These are phyloP conservation scores for Colletotrichum endophyticum DNA, from an alignment of 2,329 filamentous ascomycete genomes.

Conservation along the genomic window DNA sequence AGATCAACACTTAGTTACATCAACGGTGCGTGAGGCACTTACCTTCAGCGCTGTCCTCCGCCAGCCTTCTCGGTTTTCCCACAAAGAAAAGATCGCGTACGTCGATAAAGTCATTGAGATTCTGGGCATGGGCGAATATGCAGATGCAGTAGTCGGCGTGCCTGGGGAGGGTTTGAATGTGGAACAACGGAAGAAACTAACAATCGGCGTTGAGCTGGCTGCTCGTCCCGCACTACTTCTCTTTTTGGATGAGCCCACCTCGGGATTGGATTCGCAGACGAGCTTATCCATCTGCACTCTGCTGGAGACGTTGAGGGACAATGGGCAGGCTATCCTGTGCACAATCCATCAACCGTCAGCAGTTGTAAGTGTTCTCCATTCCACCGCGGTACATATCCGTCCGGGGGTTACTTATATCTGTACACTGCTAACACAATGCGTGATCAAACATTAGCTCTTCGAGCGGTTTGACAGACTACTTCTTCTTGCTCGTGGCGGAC, in stretches of 20 bases:
- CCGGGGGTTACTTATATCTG: not conserved
- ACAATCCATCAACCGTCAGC: constrained; percentile 58
- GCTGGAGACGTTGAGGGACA: constrained; percentile 66
- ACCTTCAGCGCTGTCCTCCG: constrained; percentile 71
- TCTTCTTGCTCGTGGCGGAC: constrained; percentile 58
- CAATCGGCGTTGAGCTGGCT: constrained; percentile 79
- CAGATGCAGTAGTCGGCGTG: constrained; percentile 72
- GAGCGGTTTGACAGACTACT: constrained; percentile 60
- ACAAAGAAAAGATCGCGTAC: constrained; percentile 28
- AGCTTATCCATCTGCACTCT: constrained; percentile 76
- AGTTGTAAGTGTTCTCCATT: constrained; percentile 22
- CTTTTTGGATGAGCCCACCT: constrained; percentile 80
- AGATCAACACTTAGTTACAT: constrained; percentile 70
- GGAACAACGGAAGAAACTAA: constrained; percentile 61
- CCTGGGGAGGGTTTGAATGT: constrained; percentile 60
- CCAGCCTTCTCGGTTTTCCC: constrained; percentile 62
- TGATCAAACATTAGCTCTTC: constrained; percentile 40
- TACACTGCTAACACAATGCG: not conserved
- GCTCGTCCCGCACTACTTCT: constrained; percentile 75
- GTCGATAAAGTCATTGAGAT: constrained; percentile 33
- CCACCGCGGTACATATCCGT: accelerated
- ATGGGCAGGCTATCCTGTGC: constrained; percentile 54
- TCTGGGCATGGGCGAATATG: constrained; percentile 61
- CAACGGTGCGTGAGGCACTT: constrained; percentile 71
- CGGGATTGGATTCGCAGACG: constrained; percentile 76